A percentile compares a stretch with the other conserved stretches of the same genome.
Conservation (phyloP, 1,284 basidiomycete species). For the Somion occarium region DNA sequence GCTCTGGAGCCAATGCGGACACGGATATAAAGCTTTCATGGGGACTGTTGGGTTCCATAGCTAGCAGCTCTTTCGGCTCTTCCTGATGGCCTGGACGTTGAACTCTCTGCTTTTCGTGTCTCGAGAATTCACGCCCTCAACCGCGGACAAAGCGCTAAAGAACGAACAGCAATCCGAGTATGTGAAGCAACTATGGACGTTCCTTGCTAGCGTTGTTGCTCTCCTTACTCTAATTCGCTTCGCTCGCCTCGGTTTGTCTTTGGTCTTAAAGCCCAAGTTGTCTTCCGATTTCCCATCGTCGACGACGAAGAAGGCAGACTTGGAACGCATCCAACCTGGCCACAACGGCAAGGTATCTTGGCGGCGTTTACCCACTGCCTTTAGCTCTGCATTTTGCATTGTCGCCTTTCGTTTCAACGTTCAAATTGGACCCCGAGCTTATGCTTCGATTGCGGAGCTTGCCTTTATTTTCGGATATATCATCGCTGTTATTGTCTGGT, state of each 20-base stretch:
- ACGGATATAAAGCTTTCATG: background rate
- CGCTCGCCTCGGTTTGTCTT: slow-evolving; percentile 19
- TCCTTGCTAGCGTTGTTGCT: slow-evolving; percentile 35
- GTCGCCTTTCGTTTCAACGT: slow-evolving; percentile 38
- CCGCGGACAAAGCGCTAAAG: slow-evolving; percentile 25
- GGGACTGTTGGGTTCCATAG: no score
- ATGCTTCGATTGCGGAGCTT: slow-evolving; percentile 36
- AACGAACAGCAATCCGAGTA: slow-evolving; percentile 24
- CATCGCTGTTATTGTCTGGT: slow-evolving; percentile 33
- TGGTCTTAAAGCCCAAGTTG: slow-evolving; percentile 10
- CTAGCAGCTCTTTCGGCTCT: no score
- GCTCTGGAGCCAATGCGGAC: no score
- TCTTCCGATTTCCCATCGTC: slow-evolving; percentile 1
- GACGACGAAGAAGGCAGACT: slow-evolving; percentile 17
- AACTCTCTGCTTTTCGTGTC: background rate
- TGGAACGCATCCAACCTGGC: slow-evolving; percentile 17
- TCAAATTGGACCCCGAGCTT: slow-evolving; percentile 32
- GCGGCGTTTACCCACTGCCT: slow-evolving; percentile 29
- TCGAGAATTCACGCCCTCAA: slow-evolving; percentile 18
- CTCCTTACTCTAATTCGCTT: slow-evolving; percentile 33
- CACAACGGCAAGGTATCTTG: slow-evolving; percentile 23
- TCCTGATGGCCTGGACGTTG: no score
- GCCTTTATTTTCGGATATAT: slow-evolving; percentile 41
- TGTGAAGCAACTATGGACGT: slow-evolving; percentile 30
- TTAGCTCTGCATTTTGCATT: slow-evolving; percentile 36